phyloP scores from a whole-genome alignment of 1,139 yeast genomes.

The Kodamaea ohmeri region DNA sequence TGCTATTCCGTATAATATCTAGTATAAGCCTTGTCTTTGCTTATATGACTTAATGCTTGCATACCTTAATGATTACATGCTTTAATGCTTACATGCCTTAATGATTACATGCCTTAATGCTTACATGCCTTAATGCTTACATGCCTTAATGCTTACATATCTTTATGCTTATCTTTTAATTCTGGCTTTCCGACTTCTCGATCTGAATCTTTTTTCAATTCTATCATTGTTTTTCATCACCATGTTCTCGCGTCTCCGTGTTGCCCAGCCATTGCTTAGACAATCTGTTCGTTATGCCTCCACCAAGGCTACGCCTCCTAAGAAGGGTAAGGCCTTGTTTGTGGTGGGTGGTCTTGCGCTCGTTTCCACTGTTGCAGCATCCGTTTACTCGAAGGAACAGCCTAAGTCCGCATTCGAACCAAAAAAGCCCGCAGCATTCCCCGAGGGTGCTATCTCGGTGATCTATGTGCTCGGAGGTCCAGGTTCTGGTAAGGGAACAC shows the following conservation, averaged over 20 bases:
- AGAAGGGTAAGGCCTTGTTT: constrained; percentile 26
- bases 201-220: background rate
- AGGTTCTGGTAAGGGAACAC: constrained; percentile 97
- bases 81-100: too few species aligned
- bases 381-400: constrained; percentile 40
- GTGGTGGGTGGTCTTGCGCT: constrained; percentile 39
- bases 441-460: constrained; percentile 66
- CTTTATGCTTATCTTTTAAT: too few species aligned
- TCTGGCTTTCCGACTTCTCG: too few species aligned
- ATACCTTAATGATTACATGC: too few species aligned
- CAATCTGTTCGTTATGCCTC: constrained; percentile 19
- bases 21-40: too few species aligned
- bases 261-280: constrained; percentile 6
- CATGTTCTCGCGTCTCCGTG: constrained; percentile 6
- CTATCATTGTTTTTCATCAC: background rate
- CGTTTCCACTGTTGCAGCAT: constrained; percentile 48
- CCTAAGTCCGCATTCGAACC: constrained; percentile 53
- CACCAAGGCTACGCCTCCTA: constrained; percentile 11
- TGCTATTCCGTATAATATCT: too few species aligned
- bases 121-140: too few species aligned
- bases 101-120: too few species aligned
- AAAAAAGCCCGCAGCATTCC: constrained; percentile 40
- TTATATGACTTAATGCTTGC: too few species aligned
- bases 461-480: constrained; percentile 88
- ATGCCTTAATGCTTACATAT: too few species aligned